These are phyloP conservation scores for Pichia rugopelliculosa DNA, from an alignment of 805 yeast genomes.

Conservation along the genomic window DNA sequence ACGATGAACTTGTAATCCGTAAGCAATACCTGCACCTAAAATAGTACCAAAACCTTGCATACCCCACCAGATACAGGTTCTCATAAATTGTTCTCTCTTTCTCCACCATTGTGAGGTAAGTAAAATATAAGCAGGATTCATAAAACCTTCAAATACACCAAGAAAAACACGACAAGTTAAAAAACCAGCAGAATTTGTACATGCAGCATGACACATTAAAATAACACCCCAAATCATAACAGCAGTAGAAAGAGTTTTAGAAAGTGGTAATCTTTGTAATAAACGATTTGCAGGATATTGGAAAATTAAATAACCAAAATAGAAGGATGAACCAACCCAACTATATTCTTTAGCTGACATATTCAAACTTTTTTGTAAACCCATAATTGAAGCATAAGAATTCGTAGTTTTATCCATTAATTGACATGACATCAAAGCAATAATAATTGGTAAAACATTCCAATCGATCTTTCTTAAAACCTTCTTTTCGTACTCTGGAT, in stretches of 20 bases:
- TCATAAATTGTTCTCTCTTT: conserved; percentile 22
- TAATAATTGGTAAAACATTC: conserved; percentile 28
- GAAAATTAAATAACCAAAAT: conserved; percentile 39
- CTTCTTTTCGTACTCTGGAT: conserved; percentile 8
- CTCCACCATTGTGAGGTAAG: conserved; percentile 26
- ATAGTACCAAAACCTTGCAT: conserved; percentile 41
- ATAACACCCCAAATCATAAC: conserved; percentile 42
- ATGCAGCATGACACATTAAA: conserved; percentile 42
- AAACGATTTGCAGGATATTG: conserved; percentile 36
- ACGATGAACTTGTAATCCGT: conserved; percentile 29
- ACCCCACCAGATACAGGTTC: conserved; percentile 20
- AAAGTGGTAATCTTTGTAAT: conserved; percentile 34
- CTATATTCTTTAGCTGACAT: conserved; percentile 39
- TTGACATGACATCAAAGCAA: conserved; percentile 23
- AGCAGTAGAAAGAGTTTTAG: conserved; percentile 30
- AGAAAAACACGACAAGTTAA: conserved; percentile 39
- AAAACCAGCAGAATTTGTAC: conserved; percentile 37
- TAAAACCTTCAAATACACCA: conserved; percentile 33
- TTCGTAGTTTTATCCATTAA: conserved; percentile 36
- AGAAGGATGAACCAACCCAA: conserved; percentile 35
- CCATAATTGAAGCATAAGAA: conserved; percentile 40
- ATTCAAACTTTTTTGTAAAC: conserved; percentile 32
- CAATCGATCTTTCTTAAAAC: conserved; percentile 29
- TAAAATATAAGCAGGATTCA: conserved; percentile 29
- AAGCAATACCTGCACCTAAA: conserved; percentile 47